Evolutionary conservation across 106 monocot species (phyloP).

Genomic region (Xerophyta viscosa): DNA sequence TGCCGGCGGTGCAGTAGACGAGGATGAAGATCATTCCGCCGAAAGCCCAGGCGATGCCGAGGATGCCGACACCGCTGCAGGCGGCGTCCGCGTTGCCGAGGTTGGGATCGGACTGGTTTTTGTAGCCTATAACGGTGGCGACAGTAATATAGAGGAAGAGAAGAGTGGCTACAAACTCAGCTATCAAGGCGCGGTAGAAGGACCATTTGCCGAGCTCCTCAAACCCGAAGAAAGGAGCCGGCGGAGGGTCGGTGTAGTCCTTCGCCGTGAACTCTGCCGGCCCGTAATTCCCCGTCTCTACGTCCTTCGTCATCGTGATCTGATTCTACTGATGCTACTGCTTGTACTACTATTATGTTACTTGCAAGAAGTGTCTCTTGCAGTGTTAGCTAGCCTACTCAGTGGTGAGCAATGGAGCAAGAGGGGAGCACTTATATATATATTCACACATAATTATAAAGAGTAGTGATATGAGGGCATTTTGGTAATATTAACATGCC

Average conservation of each 20-base stretch:
- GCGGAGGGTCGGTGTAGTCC: constrained; percentile 50
- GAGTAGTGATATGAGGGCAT: no score
- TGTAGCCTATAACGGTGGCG: constrained; percentile 46
- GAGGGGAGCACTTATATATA: no score
- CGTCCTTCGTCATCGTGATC: constrained; percentile 42
- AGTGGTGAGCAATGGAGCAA: no score
- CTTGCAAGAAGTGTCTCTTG: no score
- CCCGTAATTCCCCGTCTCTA: constrained; percentile 12
- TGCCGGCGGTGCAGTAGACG: constrained; percentile 11
- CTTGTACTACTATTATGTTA: no score
- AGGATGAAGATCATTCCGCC: constrained; percentile 13
- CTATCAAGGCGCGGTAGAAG: constrained; percentile 40
- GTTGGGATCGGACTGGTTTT: constrained; percentile 12
- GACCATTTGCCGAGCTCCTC: constrained; percentile 38
- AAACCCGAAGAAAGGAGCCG: constrained; percentile 25
- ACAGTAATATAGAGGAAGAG: constrained; percentile 40
- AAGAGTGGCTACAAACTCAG: constrained; percentile 42
- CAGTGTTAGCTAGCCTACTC: no score
- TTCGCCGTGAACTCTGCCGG: constrained; percentile 11
- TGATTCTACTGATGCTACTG: no score
- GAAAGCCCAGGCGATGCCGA: constrained; percentile 7
- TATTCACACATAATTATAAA: no score
- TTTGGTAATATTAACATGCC: no score
- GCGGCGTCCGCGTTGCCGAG: neutral
- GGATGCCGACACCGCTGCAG: constrained; percentile 8